Percentiles rank a stretch among this genome's conserved stretches.
Evolutionary conservation across 139 green algal species (phyloP).

Genomic region (Eudorina sp.): DNA sequence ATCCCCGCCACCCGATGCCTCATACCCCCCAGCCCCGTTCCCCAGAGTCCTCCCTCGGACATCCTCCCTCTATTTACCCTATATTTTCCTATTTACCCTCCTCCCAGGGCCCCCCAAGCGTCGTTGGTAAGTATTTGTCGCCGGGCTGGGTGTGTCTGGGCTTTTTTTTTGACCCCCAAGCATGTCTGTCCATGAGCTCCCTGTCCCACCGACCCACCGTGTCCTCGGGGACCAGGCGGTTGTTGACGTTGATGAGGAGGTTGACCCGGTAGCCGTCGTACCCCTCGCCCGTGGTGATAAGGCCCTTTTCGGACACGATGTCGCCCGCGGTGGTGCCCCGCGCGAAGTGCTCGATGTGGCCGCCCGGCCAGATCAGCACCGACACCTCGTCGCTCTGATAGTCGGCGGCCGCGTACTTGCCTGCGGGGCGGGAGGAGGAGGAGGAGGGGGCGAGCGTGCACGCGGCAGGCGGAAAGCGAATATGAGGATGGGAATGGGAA

Average conservation of each 20-base stretch:
- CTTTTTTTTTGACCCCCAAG: too few species aligned
- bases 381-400: slow-evolving; percentile 53
- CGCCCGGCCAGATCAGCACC: slow-evolving; percentile 71
- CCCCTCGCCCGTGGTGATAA: slow-evolving; percentile 30
- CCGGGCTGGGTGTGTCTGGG: too few species aligned
- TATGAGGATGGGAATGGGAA: too few species aligned
- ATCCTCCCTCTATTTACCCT: too few species aligned
- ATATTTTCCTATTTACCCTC: too few species aligned
- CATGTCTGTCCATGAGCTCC: too few species aligned
- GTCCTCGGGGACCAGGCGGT: slow-evolving; percentile 79
- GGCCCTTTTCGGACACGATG: slow-evolving; percentile 53
- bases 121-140: too few species aligned
- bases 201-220: slow-evolving; percentile 67
- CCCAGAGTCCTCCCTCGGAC: too few species aligned
- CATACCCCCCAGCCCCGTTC: too few species aligned
- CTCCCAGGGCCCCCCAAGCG: too few species aligned
- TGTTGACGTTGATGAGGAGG: slow-evolving; percentile 91
- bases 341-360: slow-evolving; percentile 76
- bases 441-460: not conserved
- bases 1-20: too few species aligned
- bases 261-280: slow-evolving; percentile 38
- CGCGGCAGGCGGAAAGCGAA: too few species aligned
- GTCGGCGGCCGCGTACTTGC: slow-evolving; percentile 39
- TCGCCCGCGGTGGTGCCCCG: slow-evolving; percentile 84
- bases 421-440: not conserved